A percentile compares a stretch with the other conserved stretches of the same genome.
Evolutionary conservation across 176 grass and related monocot species (phyloP).

Genomic region (Otatea glauca): DNA sequence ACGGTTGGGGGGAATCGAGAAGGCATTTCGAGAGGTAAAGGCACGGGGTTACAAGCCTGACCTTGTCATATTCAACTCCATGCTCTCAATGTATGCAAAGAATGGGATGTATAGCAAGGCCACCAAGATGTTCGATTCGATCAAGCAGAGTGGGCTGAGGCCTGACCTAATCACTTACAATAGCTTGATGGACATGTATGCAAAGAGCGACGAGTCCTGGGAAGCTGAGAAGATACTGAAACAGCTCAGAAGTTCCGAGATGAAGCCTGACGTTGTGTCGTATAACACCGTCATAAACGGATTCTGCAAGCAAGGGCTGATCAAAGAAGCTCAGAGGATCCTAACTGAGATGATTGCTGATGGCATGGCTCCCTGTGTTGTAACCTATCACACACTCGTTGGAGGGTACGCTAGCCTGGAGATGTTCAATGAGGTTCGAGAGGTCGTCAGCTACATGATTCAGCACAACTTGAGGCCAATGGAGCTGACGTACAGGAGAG

Average conservation of each 20-base stretch:
- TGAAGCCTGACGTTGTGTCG: slow-evolving; percentile 78
- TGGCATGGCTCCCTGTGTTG: slow-evolving; percentile 61
- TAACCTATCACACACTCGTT: slow-evolving; percentile 82
- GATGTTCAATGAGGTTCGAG: slow-evolving; percentile 76
- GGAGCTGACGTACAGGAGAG: slow-evolving; percentile 76
- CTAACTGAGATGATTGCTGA: slow-evolving; percentile 76
- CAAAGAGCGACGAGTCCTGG: slow-evolving; percentile 74
- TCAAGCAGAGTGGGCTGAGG: slow-evolving; percentile 58
- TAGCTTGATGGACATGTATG: slow-evolving; percentile 94
- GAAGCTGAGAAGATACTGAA: slow-evolving; percentile 78
- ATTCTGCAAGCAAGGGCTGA: slow-evolving; percentile 90
- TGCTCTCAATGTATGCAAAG: too few species aligned
- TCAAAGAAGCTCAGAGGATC: slow-evolving; percentile 81
- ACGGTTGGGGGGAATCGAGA: too few species aligned
- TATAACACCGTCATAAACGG: slow-evolving; percentile 97
- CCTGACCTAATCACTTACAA: slow-evolving; percentile 88
- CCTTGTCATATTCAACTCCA: too few species aligned
- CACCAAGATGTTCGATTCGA: slow-evolving; percentile 58
- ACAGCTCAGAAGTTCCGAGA: slow-evolving; percentile 56
- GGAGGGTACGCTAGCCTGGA: slow-evolving; percentile 68
- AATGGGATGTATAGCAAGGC: too few species aligned
- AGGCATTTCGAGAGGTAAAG: too few species aligned
- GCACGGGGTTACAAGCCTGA: too few species aligned
- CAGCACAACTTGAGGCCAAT: slow-evolving; percentile 68
- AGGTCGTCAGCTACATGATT: slow-evolving; percentile 88